Evolutionary conservation across 1,284 basidiomycete species (phyloP).

Genomic region (Chondrostereum purpureum): DNA sequence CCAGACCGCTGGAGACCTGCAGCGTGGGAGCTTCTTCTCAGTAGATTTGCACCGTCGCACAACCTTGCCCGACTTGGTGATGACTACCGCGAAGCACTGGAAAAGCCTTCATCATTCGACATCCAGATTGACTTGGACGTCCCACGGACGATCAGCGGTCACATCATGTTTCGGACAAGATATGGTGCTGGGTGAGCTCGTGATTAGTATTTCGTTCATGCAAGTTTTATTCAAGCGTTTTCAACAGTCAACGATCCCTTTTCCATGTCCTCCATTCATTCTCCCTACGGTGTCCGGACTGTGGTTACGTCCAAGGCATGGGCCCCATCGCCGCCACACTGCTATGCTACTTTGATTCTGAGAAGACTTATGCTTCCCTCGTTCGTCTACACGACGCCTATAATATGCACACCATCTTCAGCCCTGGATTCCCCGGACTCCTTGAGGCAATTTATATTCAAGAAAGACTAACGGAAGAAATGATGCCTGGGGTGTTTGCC

Average conservation of each 20-base stretch:
- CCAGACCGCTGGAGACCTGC: slow-evolving; percentile 94
- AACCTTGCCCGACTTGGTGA: slow-evolving; percentile 36
- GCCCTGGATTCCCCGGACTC: slow-evolving; percentile 93
- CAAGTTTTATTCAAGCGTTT: slow-evolving; percentile 9
- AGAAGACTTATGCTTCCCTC: slow-evolving; percentile 80
- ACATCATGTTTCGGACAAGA: slow-evolving; percentile 90
- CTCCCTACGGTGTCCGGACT: slow-evolving; percentile 77
- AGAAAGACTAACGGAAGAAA: slow-evolving; percentile 75
- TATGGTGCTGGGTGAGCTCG: slow-evolving; percentile 83
- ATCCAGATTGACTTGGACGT: slow-evolving; percentile 99
- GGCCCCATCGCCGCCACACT: slow-evolving; percentile 94
- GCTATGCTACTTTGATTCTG: slow-evolving; percentile 88
- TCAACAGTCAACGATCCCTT: slow-evolving; percentile 77
- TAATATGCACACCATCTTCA: slow-evolving; percentile 84
- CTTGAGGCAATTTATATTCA: slow-evolving; percentile 93
- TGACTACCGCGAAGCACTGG: slow-evolving; percentile 63
- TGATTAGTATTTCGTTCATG: slow-evolving; percentile 1
- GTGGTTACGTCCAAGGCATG: slow-evolving; percentile 99
- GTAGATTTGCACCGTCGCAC: slow-evolving; percentile 35
- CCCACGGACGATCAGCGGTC: slow-evolving; percentile 92
- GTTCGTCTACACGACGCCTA: slow-evolving; percentile 87
- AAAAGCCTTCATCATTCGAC: slow-evolving; percentile 82
- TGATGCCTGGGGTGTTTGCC: slow-evolving; percentile 85
- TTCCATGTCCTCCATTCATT: slow-evolving; percentile 95
- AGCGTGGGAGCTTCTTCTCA: slow-evolving; percentile 82